Evolutionary conservation across 2,329 filamentous ascomycete species (phyloP).

Genomic region (Calycina marina): DNA sequence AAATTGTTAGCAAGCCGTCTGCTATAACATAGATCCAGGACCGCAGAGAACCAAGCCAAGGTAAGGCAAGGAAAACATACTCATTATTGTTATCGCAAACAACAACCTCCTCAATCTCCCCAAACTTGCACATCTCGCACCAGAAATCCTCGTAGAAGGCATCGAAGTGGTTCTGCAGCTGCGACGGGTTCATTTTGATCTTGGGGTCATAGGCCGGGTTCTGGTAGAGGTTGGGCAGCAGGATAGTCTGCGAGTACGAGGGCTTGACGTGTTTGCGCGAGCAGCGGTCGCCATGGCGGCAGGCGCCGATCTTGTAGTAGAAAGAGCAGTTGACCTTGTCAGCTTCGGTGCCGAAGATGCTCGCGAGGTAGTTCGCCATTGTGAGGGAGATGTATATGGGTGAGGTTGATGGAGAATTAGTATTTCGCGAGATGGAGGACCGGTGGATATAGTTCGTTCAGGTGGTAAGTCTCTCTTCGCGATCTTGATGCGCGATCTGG

Average conservation of each 20-base stretch:
- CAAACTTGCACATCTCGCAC: constrained; percentile 99
- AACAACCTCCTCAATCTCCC: constrained; percentile 91
- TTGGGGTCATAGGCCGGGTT: constrained; percentile 96
- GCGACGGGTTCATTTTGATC: constrained; percentile 88
- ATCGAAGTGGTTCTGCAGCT: constrained; percentile 98
- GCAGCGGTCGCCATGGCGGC: constrained; percentile 95
- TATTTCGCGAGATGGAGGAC: no score
- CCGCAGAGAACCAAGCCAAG: no score
- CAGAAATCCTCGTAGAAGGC: constrained; percentile 99
- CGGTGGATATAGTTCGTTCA: no score
- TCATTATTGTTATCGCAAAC: constrained; percentile 99
- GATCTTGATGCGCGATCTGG: no score
- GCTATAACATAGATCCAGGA: no score
- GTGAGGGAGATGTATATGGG: constrained; percentile 9
- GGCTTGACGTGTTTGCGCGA: constrained; percentile 98
- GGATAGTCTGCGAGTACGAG: constrained; percentile 92
- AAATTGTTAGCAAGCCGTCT: no score
- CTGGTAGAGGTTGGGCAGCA: constrained; percentile 97
- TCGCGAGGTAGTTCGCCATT: constrained; percentile 98
- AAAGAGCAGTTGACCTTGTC: constrained; percentile 99
- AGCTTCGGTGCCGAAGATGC: constrained; percentile 98
- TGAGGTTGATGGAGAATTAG: background rate
- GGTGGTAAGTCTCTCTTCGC: no score
- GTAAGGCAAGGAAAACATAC: constrained; percentile 9
- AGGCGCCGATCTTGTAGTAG: constrained; percentile 99